Evolutionary conservation across 257 asterid species (phyloP).

Genomic region (Perilla frutescens): DNA sequence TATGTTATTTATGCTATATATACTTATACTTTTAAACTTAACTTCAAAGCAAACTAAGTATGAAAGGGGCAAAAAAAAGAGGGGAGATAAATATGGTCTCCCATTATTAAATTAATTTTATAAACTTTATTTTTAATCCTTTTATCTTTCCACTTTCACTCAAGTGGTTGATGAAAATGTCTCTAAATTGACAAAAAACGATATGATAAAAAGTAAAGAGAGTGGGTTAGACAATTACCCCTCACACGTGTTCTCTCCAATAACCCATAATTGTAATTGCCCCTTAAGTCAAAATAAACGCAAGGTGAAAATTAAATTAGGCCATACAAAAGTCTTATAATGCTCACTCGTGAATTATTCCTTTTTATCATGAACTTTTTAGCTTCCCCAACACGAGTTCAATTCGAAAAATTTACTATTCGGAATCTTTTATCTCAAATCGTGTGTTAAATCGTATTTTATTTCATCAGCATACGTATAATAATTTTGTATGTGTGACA

Average conservation of each 20-base stretch:
- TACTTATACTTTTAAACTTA: slow-evolving; percentile 34
- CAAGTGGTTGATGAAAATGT: slow-evolving; percentile 51
- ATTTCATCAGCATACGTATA: neutral
- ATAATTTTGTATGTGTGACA: no score
- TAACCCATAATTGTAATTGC: slow-evolving; percentile 36
- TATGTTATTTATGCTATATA: neutral
- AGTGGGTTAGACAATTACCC: slow-evolving; percentile 44
- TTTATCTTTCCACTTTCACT: slow-evolving; percentile 44
- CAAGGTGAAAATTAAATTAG: slow-evolving; percentile 31
- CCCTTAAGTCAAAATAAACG: slow-evolving; percentile 20
- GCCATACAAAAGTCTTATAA: slow-evolving; percentile 15
- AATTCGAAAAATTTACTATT: no score
- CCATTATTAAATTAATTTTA: slow-evolving; percentile 39
- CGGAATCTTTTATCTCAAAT: no score
- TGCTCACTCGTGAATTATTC: slow-evolving; percentile 33
- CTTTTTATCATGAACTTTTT: slow-evolving; percentile 18
- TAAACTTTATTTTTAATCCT: slow-evolving; percentile 34
- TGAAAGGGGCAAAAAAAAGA: slow-evolving; percentile 7
- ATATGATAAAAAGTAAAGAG: slow-evolving; percentile 38
- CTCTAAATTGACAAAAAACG: slow-evolving; percentile 43
- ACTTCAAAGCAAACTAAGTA: slow-evolving; percentile 50
- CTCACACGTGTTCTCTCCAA: slow-evolving; percentile 48
- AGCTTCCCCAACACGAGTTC: slow-evolving; percentile 21
- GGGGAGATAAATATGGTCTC: slow-evolving; percentile 27
- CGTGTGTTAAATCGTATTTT: neutral